Conservation (phyloP, 805 yeast genomes). For the Dipodascopsis tothii region DNA sequence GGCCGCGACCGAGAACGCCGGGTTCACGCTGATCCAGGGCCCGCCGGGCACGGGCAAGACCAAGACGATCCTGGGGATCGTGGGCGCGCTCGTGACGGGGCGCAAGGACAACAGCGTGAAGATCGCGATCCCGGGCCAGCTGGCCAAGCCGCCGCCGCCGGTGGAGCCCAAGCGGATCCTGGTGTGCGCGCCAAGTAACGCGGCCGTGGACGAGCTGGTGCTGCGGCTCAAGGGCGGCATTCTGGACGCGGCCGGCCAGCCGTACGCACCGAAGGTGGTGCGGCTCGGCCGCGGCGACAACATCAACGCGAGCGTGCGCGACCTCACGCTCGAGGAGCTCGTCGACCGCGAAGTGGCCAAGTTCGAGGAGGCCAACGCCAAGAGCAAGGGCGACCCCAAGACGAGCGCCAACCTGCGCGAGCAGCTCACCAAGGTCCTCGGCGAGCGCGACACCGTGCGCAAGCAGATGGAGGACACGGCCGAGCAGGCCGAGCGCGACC, state of each 20-base stretch:
- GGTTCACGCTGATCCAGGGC: conserved; percentile 90
- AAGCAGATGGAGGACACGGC: conserved; percentile 33
- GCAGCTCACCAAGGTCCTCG: conserved; percentile 46
- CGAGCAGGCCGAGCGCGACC: conserved; percentile 23
- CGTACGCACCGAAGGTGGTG: conserved; percentile 59
- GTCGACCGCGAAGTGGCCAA: conserved; percentile 52
- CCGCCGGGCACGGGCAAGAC: conserved; percentile 99
- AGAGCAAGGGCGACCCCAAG: conserved; percentile 28
- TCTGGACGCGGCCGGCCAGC: conserved; percentile 35
- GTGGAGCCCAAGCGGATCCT: conserved; percentile 50
- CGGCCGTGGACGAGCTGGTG: conserved; percentile 95
- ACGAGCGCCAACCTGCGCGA: conserved; percentile 40
- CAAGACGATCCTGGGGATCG: conserved; percentile 85
- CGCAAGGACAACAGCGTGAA: conserved; percentile 23
- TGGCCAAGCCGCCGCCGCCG: conserved; percentile 19
- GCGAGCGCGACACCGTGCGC: conserved; percentile 52
- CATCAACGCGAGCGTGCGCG: conserved; percentile 71
- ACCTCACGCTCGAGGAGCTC: conserved; percentile 75
- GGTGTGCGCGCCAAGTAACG: conserved; percentile 97
- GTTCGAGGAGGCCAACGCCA: conserved; percentile 20
- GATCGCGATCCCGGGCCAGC: conserved; percentile 27
- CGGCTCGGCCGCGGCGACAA: conserved; percentile 88
- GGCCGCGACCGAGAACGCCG: conserved; percentile 57
- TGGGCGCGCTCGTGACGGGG: conserved; percentile 54
- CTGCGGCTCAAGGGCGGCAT: conserved; percentile 73